These are phyloP conservation scores for Hibiscus syriacus DNA, from an alignment of 345 rosid species.

Conservation along the genomic window DNA sequence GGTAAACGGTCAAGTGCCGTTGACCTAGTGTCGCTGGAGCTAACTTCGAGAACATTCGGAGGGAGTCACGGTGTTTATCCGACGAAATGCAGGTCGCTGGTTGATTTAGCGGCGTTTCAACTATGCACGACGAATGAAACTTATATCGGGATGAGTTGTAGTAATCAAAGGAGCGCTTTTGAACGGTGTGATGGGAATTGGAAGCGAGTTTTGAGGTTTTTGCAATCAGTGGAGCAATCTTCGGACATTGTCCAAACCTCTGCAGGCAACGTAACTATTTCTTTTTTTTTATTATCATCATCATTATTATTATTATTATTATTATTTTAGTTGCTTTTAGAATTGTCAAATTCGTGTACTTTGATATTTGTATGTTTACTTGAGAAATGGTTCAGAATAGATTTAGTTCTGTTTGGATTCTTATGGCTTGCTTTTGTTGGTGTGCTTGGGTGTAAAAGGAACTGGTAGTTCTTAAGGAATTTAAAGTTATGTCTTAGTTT, in stretches of 20 bases:
- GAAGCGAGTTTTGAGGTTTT: slow-evolving; percentile 82
- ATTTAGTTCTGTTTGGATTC: not conserved
- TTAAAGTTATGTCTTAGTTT: not conserved
- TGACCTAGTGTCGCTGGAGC: slow-evolving; percentile 66
- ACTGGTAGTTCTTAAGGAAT: not conserved
- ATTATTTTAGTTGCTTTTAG: not conserved
- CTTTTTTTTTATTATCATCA: no score
- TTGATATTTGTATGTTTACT: not conserved
- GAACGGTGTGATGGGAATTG: slow-evolving; percentile 80
- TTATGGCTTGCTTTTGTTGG: not conserved
- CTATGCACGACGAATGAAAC: slow-evolving; percentile 50
- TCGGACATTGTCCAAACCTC: slow-evolving; percentile 70
- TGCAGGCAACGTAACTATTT: slow-evolving; percentile 80
- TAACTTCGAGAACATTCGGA: slow-evolving; percentile 75
- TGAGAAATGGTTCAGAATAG: not conserved
- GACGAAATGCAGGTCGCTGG: slow-evolving; percentile 62
- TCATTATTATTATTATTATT: no score
- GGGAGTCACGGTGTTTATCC: slow-evolving; percentile 56
- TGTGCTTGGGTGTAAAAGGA: not conserved
- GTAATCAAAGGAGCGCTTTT: slow-evolving; percentile 42
- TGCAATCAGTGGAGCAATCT: slow-evolving; percentile 75
- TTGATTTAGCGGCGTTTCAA: slow-evolving; percentile 76
- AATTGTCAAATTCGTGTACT: not conserved
- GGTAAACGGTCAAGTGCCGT: slow-evolving; percentile 48
- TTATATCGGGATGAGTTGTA: slow-evolving; percentile 46